Percentiles rank a stretch among this genome's conserved stretches.
phyloP scores from a whole-genome alignment of 208 protist genomes.

The Leishmania tropica region DNA sequence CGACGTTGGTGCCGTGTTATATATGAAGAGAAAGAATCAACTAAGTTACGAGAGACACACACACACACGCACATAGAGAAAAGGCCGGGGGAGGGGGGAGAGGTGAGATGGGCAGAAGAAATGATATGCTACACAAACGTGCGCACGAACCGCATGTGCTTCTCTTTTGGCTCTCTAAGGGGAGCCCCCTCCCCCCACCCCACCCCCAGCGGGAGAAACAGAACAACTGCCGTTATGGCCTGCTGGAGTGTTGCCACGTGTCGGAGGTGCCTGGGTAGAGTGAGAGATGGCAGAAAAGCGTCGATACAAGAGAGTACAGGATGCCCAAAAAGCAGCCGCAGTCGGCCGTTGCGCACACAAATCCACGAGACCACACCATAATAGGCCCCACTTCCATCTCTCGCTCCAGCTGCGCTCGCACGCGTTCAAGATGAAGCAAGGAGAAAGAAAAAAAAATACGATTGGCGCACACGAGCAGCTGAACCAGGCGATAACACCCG shows the following conservation, averaged over 20 bases:
- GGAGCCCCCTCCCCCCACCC: neutral
- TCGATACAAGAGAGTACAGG: neutral
- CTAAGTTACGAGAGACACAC: neutral
- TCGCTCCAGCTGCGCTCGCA: neutral
- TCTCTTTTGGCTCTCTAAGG: neutral
- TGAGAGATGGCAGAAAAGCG: neutral
- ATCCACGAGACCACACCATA: neutral
- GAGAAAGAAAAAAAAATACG: neutral
- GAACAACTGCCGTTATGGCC: neutral
- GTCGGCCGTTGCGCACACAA: neutral
- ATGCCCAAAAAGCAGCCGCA: neutral
- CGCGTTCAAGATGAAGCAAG: neutral
- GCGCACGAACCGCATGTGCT: neutral
- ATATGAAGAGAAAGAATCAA: neutral
- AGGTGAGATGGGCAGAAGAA: neutral
- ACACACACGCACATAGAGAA: neutral
- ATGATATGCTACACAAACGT: neutral
- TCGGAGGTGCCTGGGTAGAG: neutral
- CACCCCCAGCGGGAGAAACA: neutral
- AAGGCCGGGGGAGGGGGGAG: neutral
- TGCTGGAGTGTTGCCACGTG: neutral
- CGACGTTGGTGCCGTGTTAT: neutral
- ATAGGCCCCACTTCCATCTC: neutral
- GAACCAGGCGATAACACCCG: neutral
- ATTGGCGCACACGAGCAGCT: neutral